phyloP scores from a whole-genome alignment of 1,284 basidiomycete genomes.

The Cryptococcus jaspeensis region DNA sequence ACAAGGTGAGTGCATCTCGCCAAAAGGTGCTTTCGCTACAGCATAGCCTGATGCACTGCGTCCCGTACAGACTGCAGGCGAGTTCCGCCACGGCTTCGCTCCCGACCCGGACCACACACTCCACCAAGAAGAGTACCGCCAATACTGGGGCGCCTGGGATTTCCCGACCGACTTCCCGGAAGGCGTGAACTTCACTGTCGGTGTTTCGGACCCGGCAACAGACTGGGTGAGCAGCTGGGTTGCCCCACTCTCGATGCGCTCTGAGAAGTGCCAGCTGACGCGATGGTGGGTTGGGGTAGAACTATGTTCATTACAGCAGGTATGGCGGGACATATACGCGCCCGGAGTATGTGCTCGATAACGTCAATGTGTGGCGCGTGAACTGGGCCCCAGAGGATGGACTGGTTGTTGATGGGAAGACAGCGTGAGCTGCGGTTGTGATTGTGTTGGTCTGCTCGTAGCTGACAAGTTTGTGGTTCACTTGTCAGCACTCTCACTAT shows the following conservation, averaged over 20 bases:
- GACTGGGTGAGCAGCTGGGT: conserved; percentile 1
- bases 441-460: no score
- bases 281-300: not conserved
- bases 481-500: conserved; percentile 2
- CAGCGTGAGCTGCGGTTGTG: conserved; percentile 1
- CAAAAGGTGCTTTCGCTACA: no score
- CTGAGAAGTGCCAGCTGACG: not conserved
- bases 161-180: conserved; percentile 29
- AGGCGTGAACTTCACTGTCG: conserved; percentile 31
- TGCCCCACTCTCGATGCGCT: no score
- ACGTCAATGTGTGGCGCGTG: conserved; percentile 24
- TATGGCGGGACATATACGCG: conserved; percentile 6
- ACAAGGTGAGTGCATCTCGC: conserved; percentile 8
- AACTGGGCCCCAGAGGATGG: conserved; percentile 13
- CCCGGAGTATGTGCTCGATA: conserved; percentile 10
- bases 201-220: conserved; percentile 13
- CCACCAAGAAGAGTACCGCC: conserved; percentile 25
- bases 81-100: conserved; percentile 20
- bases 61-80: conserved; percentile 3
- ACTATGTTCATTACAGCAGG: conserved; percentile 9
- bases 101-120: conserved; percentile 18
- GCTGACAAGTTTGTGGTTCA: not conserved
- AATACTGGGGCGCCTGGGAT: conserved; percentile 28
- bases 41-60: not conserved
- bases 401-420: conserved; percentile 1